Percentiles rank a stretch among this genome's conserved stretches.
phyloP scores from a whole-genome alignment of 768 basidiomycete species.

The Lentinula guzmanii region DNA sequence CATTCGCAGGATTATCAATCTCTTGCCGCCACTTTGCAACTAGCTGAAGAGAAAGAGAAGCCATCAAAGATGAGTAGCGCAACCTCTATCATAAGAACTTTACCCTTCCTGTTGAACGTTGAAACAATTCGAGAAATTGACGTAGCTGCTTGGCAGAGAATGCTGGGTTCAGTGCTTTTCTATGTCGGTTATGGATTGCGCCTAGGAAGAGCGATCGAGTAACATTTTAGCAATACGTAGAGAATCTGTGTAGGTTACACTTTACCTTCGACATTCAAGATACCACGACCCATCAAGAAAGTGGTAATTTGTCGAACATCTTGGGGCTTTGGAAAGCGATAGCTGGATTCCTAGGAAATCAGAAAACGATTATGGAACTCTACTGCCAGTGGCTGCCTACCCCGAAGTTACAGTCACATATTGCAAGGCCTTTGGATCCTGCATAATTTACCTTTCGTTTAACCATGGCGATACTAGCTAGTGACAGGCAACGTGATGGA shows the following conservation, averaged over 20 bases:
- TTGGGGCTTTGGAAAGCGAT: conserved; percentile 19
- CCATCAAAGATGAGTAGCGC: neutral
- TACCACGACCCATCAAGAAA: conserved; percentile 16
- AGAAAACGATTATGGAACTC: neutral
- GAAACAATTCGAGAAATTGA: conserved; percentile 20
- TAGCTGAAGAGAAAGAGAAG: conserved; percentile 15
- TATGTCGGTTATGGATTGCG: conserved; percentile 20
- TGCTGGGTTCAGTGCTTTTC: conserved; percentile 27
- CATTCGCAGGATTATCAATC: neutral
- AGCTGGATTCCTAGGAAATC: conserved; percentile 7
- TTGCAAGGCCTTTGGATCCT: conserved; percentile 10
- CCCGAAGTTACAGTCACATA: conserved; percentile 16
- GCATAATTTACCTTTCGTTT: neutral
- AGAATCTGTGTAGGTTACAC: neutral
- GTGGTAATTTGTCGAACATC: conserved; percentile 11
- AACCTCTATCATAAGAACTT: neutral
- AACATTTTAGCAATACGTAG: too few relatives aligned
- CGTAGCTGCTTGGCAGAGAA: conserved; percentile 20
- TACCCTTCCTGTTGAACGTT: conserved; percentile 14
- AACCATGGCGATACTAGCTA: neutral
- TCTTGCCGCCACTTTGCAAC: conserved; percentile 9
- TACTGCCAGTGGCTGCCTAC: neutral
- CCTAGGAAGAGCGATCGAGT: conserved; percentile 1
- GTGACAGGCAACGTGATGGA: neutral
- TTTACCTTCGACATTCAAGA: conserved; percentile 21